Base-by-base conservation (phyloP, 2,329 filamentous ascomycete species). In the Didymella glomerata region DNA sequence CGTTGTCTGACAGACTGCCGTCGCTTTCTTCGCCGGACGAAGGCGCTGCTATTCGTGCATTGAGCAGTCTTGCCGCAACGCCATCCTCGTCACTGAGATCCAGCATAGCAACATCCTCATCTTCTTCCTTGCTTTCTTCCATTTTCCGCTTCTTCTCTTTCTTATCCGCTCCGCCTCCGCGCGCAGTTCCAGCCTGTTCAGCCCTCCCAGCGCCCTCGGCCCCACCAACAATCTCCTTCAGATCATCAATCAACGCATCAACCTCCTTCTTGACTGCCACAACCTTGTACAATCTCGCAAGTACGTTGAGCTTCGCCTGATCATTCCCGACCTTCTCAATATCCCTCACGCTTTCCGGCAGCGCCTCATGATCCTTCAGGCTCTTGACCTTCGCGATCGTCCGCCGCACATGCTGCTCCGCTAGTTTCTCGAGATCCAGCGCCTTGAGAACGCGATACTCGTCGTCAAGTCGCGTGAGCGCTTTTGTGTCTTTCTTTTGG, bases 371-470 rank as follows among this genome's bases (percentile, higher is more conserved):
- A 28, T 84, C 82, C 34, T 80, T 80, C 41, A 88, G 81, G 14
- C 83, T 81, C 71, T 88, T 88, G 48, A 84, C 84, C 68, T 82
- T 86, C 46, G 78, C 69, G 30, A 88, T 75, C 46, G 83, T 83
- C 71, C 86, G 87, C 66, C 83, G 79, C 16, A 89, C 73, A 64
- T 87, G 83, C 64, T 81, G 80, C 62, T 83, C 78, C 2, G 85
- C 85, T 1, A 81, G 79, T 25, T 71, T 71, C 5, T 77, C 71
- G 18, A 84, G 73, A 63, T 88, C 81, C 38, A 89, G 77, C 8
- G 72, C 83, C 79, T 88, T 89, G 50, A 88, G 72, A 22, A 83
- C 83, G 44, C 79, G 76, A 44, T 87, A 82, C 69, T 89, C 90
- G 32, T 84, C 83, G 62, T 91, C 85, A 30, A 93, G 78, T 20